A percentile compares a stretch with the other conserved stretches of the same genome.
Conservation (phyloP, 768 basidiomycete species). For the Russula lepida region DNA sequence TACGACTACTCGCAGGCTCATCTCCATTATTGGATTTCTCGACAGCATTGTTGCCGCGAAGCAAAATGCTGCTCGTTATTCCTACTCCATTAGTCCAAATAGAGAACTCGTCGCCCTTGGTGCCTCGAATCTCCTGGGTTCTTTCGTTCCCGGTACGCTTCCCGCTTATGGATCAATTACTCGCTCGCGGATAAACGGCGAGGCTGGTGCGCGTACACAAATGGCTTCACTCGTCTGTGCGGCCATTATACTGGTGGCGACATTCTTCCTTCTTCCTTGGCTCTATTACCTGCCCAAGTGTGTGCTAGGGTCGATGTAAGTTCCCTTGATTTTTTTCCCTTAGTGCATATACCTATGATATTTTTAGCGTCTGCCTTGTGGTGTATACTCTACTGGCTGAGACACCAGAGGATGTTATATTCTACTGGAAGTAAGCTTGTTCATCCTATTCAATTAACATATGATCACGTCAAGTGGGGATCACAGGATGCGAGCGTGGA, state of each 20-base stretch:
- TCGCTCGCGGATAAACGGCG: slow-evolving; percentile 82
- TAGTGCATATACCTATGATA: background rate
- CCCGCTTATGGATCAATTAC: slow-evolving; percentile 94
- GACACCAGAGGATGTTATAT: slow-evolving; percentile 78
- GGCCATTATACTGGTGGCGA: slow-evolving; percentile 65
- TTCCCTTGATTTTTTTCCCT: slow-evolving; percentile 17
- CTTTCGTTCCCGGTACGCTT: slow-evolving; percentile 81
- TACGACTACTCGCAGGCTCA: slow-evolving; percentile 40
- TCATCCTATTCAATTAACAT: background rate
- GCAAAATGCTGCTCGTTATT: slow-evolving; percentile 78
- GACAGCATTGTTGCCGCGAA: slow-evolving; percentile 96
- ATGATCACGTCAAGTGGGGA: background rate
- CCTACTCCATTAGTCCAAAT: slow-evolving; percentile 86
- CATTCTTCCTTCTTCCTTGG: slow-evolving; percentile 83
- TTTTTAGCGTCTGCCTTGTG: slow-evolving; percentile 66
- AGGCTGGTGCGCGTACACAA: slow-evolving; percentile 82
- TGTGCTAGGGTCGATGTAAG: slow-evolving; percentile 81
- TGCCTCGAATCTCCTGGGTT: slow-evolving; percentile 67
- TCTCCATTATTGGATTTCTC: slow-evolving; percentile 81
- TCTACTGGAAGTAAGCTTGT: slow-evolving; percentile 65
- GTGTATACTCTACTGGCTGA: slow-evolving; percentile 79
- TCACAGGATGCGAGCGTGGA: slow-evolving; percentile 82
- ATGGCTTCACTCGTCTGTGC: slow-evolving; percentile 80
- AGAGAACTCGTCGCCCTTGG: slow-evolving; percentile 93
- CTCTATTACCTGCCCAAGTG: slow-evolving; percentile 85